These are phyloP conservation scores for Phallus indusiatus DNA, from an alignment of 768 basidiomycete species.

Conservation along the genomic window DNA sequence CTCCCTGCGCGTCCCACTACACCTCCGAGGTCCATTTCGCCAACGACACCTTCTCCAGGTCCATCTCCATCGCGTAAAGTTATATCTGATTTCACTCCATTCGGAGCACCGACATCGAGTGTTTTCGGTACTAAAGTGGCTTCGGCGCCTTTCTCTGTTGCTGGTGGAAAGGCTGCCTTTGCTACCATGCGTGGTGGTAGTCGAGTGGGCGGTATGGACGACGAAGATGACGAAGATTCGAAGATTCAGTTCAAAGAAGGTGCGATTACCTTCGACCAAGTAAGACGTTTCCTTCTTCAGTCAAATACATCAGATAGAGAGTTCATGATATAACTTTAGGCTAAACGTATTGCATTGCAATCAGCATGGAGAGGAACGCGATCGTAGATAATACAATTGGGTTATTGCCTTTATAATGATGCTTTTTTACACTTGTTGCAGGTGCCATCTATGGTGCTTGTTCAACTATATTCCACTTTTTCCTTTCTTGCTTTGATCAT, in stretches of 20 bases:
- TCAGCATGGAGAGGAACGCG: slow-evolving; percentile 77
- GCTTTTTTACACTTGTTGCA: not conserved
- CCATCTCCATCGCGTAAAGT: slow-evolving; percentile 80
- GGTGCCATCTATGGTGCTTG: not conserved
- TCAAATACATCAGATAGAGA: not conserved
- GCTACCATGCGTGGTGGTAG: slow-evolving; percentile 54
- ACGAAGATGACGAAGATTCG: slow-evolving; percentile 69
- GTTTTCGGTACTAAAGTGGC: slow-evolving; percentile 81
- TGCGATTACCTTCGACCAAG: slow-evolving; percentile 90
- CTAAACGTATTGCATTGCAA: slow-evolving; percentile 78
- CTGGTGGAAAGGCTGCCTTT: slow-evolving; percentile 77
- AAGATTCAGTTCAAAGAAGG: slow-evolving; percentile 71
- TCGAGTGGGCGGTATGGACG: slow-evolving; percentile 35
- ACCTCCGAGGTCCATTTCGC: slow-evolving; percentile 27
- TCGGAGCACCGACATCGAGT: slow-evolving; percentile 67
- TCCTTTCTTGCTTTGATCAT: not conserved
- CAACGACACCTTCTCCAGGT: slow-evolving; percentile 22
- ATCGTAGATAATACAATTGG: slow-evolving; percentile 23
- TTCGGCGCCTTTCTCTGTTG: slow-evolving; percentile 68
- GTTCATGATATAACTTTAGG: slow-evolving; percentile 32
- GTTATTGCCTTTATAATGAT: not conserved
- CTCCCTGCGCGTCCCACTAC: slow-evolving; percentile 33
- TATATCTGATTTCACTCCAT: slow-evolving; percentile 80
- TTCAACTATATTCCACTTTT: not conserved
- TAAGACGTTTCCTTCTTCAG: slow-evolving; percentile 23